Conservation (phyloP, 495 filamentous ascomycete genomes). For the Aspergillus bridgeri region DNA sequence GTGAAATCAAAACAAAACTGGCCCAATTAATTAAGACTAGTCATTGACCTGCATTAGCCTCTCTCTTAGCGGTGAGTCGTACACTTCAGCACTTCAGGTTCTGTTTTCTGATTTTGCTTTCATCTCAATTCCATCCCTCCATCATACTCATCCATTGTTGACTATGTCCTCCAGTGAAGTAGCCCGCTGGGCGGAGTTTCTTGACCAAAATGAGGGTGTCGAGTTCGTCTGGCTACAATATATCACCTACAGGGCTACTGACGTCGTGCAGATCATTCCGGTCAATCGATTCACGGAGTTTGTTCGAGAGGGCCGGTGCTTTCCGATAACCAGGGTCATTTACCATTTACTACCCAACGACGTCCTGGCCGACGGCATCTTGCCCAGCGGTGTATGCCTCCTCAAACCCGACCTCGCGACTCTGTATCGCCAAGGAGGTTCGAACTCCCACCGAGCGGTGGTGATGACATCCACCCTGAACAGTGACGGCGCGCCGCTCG, state of each 20-base stretch:
- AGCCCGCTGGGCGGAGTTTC: slow-evolving; percentile 20
- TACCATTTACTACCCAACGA: slow-evolving; percentile 58
- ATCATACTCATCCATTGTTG: neutral
- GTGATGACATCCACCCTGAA: slow-evolving; percentile 38
- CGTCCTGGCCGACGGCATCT: slow-evolving; percentile 35
- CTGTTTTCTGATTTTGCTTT: neutral
- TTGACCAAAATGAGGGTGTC: slow-evolving; percentile 32
- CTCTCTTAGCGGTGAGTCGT: neutral
- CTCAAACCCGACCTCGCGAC: slow-evolving; percentile 51
- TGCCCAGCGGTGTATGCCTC: slow-evolving; percentile 45
- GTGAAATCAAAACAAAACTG: no score
- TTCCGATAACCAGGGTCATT: slow-evolving; percentile 47
- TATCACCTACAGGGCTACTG: slow-evolving; percentile 61
- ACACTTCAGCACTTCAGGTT: neutral
- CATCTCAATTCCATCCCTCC: neutral
- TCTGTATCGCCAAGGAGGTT: slow-evolving; percentile 47
- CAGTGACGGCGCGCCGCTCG: slow-evolving; percentile 33
- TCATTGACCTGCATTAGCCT: neutral
- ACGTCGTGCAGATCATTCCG: slow-evolving; percentile 59
- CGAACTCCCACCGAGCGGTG: slow-evolving; percentile 45
- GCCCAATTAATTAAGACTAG: no score
- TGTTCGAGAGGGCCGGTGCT: slow-evolving; percentile 40
- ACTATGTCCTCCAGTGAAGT: neutral
- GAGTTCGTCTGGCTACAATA: slow-evolving; percentile 64
- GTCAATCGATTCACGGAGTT: slow-evolving; percentile 54